A percentile compares a stretch with the other conserved stretches of the same genome.
Conservation (phyloP, 1,284 basidiomycete species). For the Ganoderma resinaceum region DNA sequence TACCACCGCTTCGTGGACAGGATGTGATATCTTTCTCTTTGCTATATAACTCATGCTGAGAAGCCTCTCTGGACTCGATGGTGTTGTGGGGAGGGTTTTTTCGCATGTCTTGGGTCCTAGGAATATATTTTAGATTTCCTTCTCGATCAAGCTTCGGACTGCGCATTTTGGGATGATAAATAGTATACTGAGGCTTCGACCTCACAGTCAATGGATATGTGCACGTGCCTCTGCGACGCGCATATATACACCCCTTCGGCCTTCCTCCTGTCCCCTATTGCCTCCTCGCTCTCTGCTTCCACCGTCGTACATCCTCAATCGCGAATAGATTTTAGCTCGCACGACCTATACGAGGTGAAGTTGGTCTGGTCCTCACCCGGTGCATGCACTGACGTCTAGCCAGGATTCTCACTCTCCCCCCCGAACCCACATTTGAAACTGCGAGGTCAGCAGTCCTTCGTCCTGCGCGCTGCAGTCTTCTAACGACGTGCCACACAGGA, state of each 20-base stretch:
- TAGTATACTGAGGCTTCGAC: not conserved
- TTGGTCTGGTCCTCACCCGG: not conserved
- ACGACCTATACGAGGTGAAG: not conserved
- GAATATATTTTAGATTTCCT: not conserved
- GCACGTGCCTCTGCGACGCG: not conserved
- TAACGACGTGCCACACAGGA: not conserved
- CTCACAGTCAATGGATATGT: no score
- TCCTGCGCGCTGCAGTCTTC: not conserved
- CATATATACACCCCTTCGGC: not conserved
- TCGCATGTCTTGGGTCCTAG: not conserved
- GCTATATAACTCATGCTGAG: not conserved
- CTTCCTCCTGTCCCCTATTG: not conserved
- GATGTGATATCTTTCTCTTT: no score
- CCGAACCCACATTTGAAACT: not conserved
- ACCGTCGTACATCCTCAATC: not conserved
- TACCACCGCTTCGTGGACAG: not conserved
- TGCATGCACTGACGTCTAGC: not conserved
- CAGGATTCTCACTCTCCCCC: not conserved
- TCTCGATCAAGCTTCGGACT: no score
- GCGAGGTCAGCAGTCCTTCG: not conserved
- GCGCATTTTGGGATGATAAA: no score
- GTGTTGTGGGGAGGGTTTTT: not conserved
- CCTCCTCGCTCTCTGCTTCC: not conserved
- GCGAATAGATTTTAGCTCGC: not conserved
- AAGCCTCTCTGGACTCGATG: not conserved